Evolutionary conservation across 495 filamentous ascomycete species (phyloP).

Genomic region (Penicillium desertorum): DNA sequence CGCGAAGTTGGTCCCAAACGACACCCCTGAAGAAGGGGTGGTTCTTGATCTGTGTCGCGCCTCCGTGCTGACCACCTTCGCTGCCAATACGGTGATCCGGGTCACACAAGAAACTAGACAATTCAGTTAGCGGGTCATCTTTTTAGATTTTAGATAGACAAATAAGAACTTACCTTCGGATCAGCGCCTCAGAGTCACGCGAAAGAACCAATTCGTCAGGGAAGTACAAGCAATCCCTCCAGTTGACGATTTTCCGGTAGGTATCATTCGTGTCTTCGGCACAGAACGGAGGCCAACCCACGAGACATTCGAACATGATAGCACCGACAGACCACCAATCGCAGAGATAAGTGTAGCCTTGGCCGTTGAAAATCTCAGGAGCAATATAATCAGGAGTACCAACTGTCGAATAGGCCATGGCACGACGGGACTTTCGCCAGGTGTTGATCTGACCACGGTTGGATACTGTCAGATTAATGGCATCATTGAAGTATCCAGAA

Average conservation of each 20-base stretch:
- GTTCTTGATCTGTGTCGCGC: constrained; percentile 83
- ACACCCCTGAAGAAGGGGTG: constrained; percentile 97
- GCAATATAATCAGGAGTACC: constrained; percentile 99
- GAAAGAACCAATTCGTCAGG: constrained; percentile 88
- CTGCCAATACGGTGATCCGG: constrained; percentile 76
- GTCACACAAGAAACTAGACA: constrained; percentile 84
- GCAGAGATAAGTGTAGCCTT: constrained; percentile 92
- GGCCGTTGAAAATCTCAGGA: constrained; percentile 94
- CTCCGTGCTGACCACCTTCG: constrained; percentile 67
- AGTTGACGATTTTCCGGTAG: constrained; percentile 99
- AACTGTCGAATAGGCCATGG: constrained; percentile 97
- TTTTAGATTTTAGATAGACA: neutral
- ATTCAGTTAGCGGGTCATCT: constrained; percentile 18
- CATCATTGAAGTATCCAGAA: constrained; percentile 86
- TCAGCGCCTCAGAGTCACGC: constrained; percentile 82
- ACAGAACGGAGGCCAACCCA: constrained; percentile 99
- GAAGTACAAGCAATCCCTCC: constrained; percentile 93
- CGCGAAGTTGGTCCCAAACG: constrained; percentile 84
- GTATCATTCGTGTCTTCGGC: constrained; percentile 96
- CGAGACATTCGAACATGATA: constrained; percentile 99
- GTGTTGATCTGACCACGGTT: constrained; percentile 97
- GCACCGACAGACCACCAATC: constrained; percentile 99
- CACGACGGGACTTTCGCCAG: constrained; percentile 90
- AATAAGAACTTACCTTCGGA: constrained; percentile 63
- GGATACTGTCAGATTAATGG: constrained; percentile 97